Evolutionary conservation across 2,329 filamentous ascomycete species (phyloP), one percentile per base, ranked within the genome.

Genomic region (Trichothecium roseum): DNA sequence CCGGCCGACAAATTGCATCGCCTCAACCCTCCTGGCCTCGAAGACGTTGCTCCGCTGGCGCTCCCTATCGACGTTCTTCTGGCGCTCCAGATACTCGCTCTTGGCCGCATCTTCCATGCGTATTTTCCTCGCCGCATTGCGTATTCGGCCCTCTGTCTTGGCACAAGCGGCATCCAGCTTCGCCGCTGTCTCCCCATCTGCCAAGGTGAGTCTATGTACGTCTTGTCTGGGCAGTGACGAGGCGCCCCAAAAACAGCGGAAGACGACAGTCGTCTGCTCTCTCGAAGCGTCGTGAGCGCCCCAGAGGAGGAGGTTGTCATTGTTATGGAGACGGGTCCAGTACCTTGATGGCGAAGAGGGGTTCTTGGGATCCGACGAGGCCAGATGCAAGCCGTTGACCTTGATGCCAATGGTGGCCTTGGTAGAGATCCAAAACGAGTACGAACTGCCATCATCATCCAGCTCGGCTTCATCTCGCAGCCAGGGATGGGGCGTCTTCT

Each of bases 301-400:
- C 68, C 78, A 93, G 6, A 94, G 72, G 3, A 77, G 74, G 32
- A 95, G 72, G 17, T 76, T 66, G 52, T 95, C 89, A 2, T 84
- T 85, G 24, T 82, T 75, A 51, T 86, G 74, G 12, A 95, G 56
- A 37, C 77, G 74, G 18, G 82, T 77, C 77, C 77, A 81, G 50
- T 69, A 58, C 20, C 53, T 57, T 32, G 72, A 84, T 2, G 75
- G 60, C 0, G 68, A 64, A 18, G 63, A 59, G 3, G 69, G 66
- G 38, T 73, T 66, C 40, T 69, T 69, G 8, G 64, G 52, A 27
- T 77, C 66, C 28, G 72, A 62, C 3, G 76, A 73, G 2, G 56
- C 62, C 17, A 95, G 60, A 28, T 67, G 64, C n/a, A 74, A 68
- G 18, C 74, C 78, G 48, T 95, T 95, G 51, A 96, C 68, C 45